Conservation (phyloP, 2,329 filamentous ascomycete genomes). For the Monosporascus sp. region DNA sequence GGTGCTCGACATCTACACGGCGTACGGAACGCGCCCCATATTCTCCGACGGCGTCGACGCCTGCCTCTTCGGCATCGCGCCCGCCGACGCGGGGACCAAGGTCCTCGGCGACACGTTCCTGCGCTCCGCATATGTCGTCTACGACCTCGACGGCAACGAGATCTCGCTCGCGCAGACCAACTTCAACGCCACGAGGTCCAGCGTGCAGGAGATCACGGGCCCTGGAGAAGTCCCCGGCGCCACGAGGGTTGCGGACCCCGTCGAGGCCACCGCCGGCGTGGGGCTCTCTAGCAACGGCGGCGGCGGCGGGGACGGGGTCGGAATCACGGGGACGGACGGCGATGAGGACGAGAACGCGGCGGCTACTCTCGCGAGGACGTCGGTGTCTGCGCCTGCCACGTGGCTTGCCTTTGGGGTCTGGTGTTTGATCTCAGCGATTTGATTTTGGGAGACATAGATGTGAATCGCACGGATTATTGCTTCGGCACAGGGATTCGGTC, state of each 20-base stretch:
- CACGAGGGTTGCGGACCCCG: conserved; percentile 41
- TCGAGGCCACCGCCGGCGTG: conserved; percentile 42
- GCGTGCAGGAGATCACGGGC: conserved; percentile 52
- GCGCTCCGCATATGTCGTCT: conserved; percentile 69
- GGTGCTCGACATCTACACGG: conserved; percentile 45
- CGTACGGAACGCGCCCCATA: conserved; percentile 40
- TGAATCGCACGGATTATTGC: neutral
- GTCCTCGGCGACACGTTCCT: conserved; percentile 72
- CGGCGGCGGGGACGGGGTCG: conserved; percentile 1
- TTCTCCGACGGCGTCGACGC: conserved; percentile 49
- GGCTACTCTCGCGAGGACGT: neutral
- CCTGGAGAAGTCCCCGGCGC: conserved; percentile 48
- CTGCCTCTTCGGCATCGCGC: conserved; percentile 64
- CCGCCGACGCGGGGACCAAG: conserved; percentile 47
- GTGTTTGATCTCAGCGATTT: conserved; percentile 11
- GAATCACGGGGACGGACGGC: conserved; percentile 10
- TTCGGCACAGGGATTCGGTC: neutral
- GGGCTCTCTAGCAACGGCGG: conserved; percentile 9
- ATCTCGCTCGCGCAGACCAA: conserved; percentile 65
- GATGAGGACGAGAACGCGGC: conserved; percentile 5
- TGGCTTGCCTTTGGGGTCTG: conserved; percentile 11
- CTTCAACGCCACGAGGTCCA: conserved; percentile 48
- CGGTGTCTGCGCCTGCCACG: conserved; percentile 6
- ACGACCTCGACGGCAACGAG: conserved; percentile 66
- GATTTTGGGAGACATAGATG: neutral